Base-by-base conservation (phyloP, 257 asterid genomes). In the Solanum piurae region DNA sequence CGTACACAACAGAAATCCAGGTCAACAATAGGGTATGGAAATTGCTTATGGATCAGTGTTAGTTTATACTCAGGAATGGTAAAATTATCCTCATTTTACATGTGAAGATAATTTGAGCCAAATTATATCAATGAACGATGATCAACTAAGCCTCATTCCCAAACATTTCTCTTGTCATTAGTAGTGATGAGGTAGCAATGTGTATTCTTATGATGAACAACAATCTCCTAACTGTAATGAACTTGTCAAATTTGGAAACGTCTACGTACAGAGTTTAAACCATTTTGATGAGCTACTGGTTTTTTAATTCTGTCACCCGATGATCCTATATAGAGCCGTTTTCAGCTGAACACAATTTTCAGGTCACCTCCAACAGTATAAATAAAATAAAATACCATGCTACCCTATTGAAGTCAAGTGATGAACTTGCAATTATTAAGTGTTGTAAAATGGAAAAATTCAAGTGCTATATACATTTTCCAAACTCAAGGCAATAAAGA, bases 1-100 rank as follows among this genome's bases (percentile, higher is more conserved):
- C 86, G 73, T 71, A 86, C 42, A 86, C n/a, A 86, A 10, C 72
- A 83, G 60, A 90, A 86, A 16, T 79, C 85, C 75, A 80, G n/a
- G 46, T 72, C 84, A 89, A 52, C 79, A 85, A 75, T 87, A 86
- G 12, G n/a, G 25, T 9, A 44, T 29, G 42, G 29, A 80, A 80
- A n/a, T n/a, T 77, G 84, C 14, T 14, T 42, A 14, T 77, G 64
- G 83, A 73, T 73, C 82, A 73, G 82, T 34, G 29, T 73, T 23
- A 38, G 12, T 37, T 38, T 76, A n/a, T 23, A 37, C 83, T 38
- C 58, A 7, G 21, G 83, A 76, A 76, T 40, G 36, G 83, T 4
- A 76, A 40, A 40, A 38, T 38, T 40, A 76, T 76, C 58, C 36
- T 40, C 33, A 9, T 75, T 74, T 75, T 75, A 75, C 83, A 23